phyloP scores from a whole-genome alignment of 1,139 yeast species.

The Pichia sp. region DNA sequence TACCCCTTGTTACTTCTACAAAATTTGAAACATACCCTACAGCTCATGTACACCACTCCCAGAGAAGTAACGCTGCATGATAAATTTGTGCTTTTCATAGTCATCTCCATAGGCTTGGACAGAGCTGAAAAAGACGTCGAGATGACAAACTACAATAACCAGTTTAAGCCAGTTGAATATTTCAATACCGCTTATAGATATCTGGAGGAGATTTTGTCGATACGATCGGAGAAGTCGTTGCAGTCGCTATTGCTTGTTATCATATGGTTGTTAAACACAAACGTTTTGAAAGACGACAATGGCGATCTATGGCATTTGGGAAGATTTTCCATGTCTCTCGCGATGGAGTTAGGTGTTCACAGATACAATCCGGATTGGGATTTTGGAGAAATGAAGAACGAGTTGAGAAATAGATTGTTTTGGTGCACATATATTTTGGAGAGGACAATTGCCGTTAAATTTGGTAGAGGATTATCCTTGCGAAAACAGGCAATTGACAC shows the following conservation, averaged over 20 bases:
- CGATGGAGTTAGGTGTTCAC: conserved; percentile 28
- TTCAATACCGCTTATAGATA: conserved; percentile 25
- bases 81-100: conserved; percentile 23
- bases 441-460: conserved; percentile 25
- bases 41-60: conserved; percentile 18
- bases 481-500: conserved; percentile 28
- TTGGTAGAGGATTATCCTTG: conserved; percentile 24
- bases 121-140: conserved; percentile 12
- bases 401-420: conserved; percentile 25
- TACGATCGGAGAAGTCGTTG: conserved; percentile 23
- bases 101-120: conserved; percentile 23
- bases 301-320: conserved; percentile 28
- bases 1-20: conserved; percentile 21
- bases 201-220: conserved; percentile 22
- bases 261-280: conserved; percentile 24
- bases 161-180: conserved; percentile 24
- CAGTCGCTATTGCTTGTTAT: conserved; percentile 23
- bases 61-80: conserved; percentile 22
- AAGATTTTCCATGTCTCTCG: conserved; percentile 26
- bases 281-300: conserved; percentile 23
- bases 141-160: conserved; percentile 15
- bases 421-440: conserved; percentile 27
- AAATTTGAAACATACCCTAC: conserved; percentile 13
- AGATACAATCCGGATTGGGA: conserved; percentile 27
- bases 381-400: conserved; percentile 24